Base-by-base conservation (phyloP, 1,139 yeast genomes). In the Arxiozyma heterogenica region DNA sequence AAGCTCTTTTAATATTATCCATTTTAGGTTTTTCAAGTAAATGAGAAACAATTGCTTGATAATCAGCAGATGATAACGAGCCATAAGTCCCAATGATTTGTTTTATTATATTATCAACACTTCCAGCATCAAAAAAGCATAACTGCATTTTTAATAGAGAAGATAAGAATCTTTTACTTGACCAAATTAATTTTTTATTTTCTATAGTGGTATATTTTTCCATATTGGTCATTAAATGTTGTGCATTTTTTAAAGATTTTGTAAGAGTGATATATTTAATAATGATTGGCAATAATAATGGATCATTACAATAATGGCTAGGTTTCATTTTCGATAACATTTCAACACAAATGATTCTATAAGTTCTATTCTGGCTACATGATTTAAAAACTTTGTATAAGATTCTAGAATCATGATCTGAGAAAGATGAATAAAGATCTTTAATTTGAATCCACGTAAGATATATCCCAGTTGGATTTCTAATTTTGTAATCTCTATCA, bases 61-160 rank as follows among this genome's bases (percentile, higher is more conserved):
- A 59, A 50, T 62, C 59, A 17, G 58, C 59, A 23, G 57, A 53
- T 2, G 65, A 61, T 20, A 58, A 53, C 9, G 56, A 50, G 7
- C 61, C 63, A 47, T 55, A 58, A 21, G 49, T 51, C 2, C 57
- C 58, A 3, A 53, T 54, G 20, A 74, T 72, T 55, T 71, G 71
- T 44, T 59, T 59, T 12, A 73, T 54, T 4, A 77, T 70, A 51
- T 69, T 71, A 51, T 75, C 73, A 1, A 74, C 76, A 46, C 77
- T 75, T 6, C 63, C 63, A 22, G 71, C 67, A 47, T 77, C 77
- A 5, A 72, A 70, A 45, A 74, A 67, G 15, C 64, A 59, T 44
- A 78, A 59, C 54, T 76, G 75, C 54, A 76, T 64, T 30, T 70
- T 59, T 20, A 79, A 59, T 42, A 79, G 59, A 0, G 76, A 68